Evolutionary conservation across 306 rosid genomes (phyloP).

Genomic region (Pyrus communis): DNA sequence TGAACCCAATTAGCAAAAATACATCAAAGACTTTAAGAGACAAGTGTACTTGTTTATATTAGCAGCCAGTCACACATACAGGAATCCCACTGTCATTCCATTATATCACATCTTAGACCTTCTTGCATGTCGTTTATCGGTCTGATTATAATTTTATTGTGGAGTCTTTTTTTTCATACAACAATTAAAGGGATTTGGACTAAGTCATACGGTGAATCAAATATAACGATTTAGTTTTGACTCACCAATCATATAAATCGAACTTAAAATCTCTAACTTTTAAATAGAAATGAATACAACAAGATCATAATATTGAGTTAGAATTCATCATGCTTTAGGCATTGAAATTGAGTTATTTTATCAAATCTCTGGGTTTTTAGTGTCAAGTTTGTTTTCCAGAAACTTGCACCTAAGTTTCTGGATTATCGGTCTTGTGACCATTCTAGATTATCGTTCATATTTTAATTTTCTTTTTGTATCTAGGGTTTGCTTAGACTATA

Average conservation of each 20-base stretch:
- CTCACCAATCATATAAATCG: too few relatives aligned
- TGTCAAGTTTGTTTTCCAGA: neutral
- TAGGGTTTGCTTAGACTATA: too few relatives aligned
- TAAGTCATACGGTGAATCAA: too few relatives aligned
- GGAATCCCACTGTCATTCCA: constrained; percentile 46
- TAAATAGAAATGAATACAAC: too few relatives aligned
- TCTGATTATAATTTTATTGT: neutral
- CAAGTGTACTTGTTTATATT: neutral
- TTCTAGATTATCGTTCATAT: neutral
- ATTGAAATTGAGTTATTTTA: neutral
- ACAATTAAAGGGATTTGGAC: neutral
- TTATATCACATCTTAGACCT: constrained; percentile 32
- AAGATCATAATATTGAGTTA: too few relatives aligned
- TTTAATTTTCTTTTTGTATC: neutral
- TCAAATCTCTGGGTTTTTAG: neutral
- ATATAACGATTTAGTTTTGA: too few relatives aligned
- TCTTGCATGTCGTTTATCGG: neutral
- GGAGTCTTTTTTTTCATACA: neutral
- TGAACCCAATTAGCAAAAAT: neutral
- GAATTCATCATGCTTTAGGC: neutral
- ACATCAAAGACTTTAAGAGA: constrained; percentile 9
- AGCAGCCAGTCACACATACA: constrained; percentile 24
- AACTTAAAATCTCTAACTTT: too few relatives aligned
- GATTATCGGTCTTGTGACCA: neutral
- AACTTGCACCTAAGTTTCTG: neutral